Evolutionary conservation across 495 filamentous ascomycete species (phyloP).

Genomic region (Daldinia decipiens): DNA sequence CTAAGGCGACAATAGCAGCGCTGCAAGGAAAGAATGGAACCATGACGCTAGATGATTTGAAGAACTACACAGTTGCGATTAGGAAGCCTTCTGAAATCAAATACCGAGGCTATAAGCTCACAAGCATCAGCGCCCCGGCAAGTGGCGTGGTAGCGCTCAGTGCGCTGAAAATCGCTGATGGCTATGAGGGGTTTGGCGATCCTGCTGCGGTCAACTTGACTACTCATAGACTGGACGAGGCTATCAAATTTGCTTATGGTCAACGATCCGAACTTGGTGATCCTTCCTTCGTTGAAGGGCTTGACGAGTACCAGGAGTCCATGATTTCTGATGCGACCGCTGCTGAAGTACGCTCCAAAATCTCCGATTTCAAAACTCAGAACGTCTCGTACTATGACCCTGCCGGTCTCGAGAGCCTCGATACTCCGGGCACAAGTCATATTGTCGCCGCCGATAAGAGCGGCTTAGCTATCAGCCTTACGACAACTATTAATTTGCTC

Average conservation of each 20-base stretch:
- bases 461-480: slow-evolving; percentile 73
- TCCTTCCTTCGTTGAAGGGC: slow-evolving; percentile 71
- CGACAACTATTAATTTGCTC: slow-evolving; percentile 79
- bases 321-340: slow-evolving; percentile 71
- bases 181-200: slow-evolving; percentile 68
- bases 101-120: slow-evolving; percentile 75
- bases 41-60: slow-evolving; percentile 80
- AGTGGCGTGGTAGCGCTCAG: slow-evolving; percentile 73
- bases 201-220: slow-evolving; percentile 67
- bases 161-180: slow-evolving; percentile 74
- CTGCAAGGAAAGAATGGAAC: slow-evolving; percentile 71
- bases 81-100: slow-evolving; percentile 68
- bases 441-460: slow-evolving; percentile 70
- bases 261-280: slow-evolving; percentile 74
- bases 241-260: slow-evolving; percentile 82
- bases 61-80: slow-evolving; percentile 72
- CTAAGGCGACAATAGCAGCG: slow-evolving; percentile 73
- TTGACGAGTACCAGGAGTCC: slow-evolving; percentile 69
- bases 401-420: slow-evolving; percentile 65
- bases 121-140: slow-evolving; percentile 71
- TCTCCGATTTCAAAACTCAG: slow-evolving; percentile 71
- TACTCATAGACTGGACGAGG: slow-evolving; percentile 80
- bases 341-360: slow-evolving; percentile 68
- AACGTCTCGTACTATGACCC: slow-evolving; percentile 75
- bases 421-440: slow-evolving; percentile 76